Base-by-base conservation (phyloP, 2,329 filamentous ascomycete genomes). In the Ophiostoma quercus region DNA sequence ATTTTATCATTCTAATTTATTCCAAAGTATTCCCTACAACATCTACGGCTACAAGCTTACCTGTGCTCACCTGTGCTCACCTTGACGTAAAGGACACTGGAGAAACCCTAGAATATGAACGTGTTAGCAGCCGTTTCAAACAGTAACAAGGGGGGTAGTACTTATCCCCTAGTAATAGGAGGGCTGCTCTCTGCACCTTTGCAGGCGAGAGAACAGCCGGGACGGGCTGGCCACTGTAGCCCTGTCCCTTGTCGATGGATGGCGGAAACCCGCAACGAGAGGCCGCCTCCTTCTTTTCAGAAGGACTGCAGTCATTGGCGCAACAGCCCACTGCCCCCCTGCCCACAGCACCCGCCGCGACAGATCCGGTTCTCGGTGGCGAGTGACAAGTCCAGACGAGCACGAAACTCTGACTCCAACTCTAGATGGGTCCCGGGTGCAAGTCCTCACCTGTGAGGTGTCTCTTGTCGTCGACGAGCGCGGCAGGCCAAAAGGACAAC, bases 321-420 rank as follows among this genome's bases (percentile, higher is more conserved):
- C 54, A 19, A 32, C 25, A 32, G n/a, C 22, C 22, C 70, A 39
- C 65, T 37, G 9, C n/a, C 47, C 65, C 51, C 12, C 11, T 60
- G 19, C 32, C 41, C 22, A 25, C 29, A 16, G 14, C 4, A 7
- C 57, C 47, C 32, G 37, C 14, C 29, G 57, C 22, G n/a, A 19
- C 16, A 34, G 39, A 47, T 39, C 19, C 62, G 9, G 22, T 9
- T 32, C n/a, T 8, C 34, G n/a, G 3, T 25, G 43, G n/a, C 47
- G 37, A 6, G 19, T 29, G 16, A 51, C 62, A 32, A 9, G 77
- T 74, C 82, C 85, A 82, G 92, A 94, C 91, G 94, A 94, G 92
- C 86, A 84, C 92, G 83, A 92, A 88, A 84, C 92, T 93, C 92
- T 96, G 92, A 96, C 89, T 83, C 91, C 91, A 92, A 93, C 91